Conservation (phyloP, 108 stramenopile genomes). For the Stephanodiscus triporus region DNA sequence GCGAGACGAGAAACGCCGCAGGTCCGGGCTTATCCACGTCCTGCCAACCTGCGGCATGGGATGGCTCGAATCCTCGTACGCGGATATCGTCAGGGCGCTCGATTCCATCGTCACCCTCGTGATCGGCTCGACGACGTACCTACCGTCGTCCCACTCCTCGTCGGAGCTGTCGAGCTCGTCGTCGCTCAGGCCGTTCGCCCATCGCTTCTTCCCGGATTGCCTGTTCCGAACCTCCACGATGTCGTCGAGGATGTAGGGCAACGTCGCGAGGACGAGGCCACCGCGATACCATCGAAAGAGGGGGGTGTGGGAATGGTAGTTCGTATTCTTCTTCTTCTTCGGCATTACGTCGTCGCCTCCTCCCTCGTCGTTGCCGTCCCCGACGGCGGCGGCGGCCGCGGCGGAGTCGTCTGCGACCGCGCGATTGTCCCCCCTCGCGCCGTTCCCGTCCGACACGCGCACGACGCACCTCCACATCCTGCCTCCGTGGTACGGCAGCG, state of each 20-base stretch:
- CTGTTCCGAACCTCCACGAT: conserved; percentile 39
- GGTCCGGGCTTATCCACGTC: conserved; percentile 71
- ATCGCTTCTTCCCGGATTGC: conserved; percentile 24
- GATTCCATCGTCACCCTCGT: conserved; percentile 36
- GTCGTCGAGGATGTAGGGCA: conserved; percentile 64
- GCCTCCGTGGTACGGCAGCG: conserved; percentile 76
- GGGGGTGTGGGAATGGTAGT: conserved; percentile 32
- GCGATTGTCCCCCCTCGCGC: conserved; percentile 38
- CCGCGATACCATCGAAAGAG: conserved; percentile 56
- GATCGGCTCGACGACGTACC: conserved; percentile 13
- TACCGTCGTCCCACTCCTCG: conserved; percentile 44
- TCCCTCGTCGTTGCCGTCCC: conserved; percentile 14
- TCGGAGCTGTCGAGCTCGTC: conserved; percentile 49
- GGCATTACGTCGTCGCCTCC: conserved; percentile 31
- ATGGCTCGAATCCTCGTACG: conserved; percentile 41
- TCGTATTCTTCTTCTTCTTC: conserved; percentile 20
- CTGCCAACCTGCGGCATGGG: conserved; percentile 37
- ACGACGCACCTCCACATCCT: conserved; percentile 70
- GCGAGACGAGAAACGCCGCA: conserved; percentile 62
- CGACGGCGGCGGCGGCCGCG: neutral
- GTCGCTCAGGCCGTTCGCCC: conserved; percentile 24
- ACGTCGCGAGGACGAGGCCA: conserved; percentile 58
- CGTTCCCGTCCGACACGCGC: conserved; percentile 34
- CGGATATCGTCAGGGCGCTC: conserved; percentile 33
- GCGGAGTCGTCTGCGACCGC: neutral